A percentile compares a stretch with the other conserved stretches of the same genome.
phyloP scores from a whole-genome alignment of 306 rosid genomes.

The Vicia faba region DNA sequence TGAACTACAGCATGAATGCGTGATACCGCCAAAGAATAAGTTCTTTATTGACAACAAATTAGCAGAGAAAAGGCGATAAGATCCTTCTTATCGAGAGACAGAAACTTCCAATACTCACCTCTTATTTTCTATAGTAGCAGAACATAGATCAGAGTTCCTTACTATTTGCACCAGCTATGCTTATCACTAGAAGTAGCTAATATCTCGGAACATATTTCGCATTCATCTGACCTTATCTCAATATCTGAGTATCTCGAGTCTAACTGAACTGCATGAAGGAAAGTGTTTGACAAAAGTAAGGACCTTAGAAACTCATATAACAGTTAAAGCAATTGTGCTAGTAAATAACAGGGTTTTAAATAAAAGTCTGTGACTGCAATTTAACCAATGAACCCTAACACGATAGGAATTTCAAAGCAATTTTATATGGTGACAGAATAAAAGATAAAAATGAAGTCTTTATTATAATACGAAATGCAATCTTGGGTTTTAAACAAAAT shows the following conservation, averaged over 20 bases:
- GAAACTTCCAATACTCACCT: conserved; percentile 50
- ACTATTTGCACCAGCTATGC: conserved; percentile 74
- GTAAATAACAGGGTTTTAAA: not conserved
- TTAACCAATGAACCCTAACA: conserved; percentile 3
- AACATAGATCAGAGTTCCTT: conserved; percentile 63
- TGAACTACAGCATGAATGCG: conserved; percentile 46
- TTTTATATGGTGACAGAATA: conserved; percentile 3
- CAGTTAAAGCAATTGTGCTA: conserved; percentile 7
- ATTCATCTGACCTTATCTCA: conserved; percentile 64
- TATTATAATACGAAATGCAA: not conserved
- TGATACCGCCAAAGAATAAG: conserved; percentile 18
- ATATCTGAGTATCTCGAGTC: conserved; percentile 64
- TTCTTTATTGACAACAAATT: not conserved
- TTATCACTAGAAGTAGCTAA: conserved; percentile 49
- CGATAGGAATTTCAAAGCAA: not conserved
- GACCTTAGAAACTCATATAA: conserved; percentile 7
- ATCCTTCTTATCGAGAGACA: not conserved
- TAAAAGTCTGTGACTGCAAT: not conserved
- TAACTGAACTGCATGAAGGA: conserved; percentile 54
- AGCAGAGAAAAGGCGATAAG: conserved; percentile 23
- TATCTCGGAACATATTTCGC: conserved; percentile 57
- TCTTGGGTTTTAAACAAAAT: conserved; percentile 4
- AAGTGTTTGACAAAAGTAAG: conserved; percentile 33
- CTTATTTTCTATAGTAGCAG: conserved; percentile 66
- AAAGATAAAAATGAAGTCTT: not conserved